Percentiles rank a stretch among this genome's conserved stretches.
Conservation (phyloP, 208 protist species). For the Borovskyia barvae region DNA sequence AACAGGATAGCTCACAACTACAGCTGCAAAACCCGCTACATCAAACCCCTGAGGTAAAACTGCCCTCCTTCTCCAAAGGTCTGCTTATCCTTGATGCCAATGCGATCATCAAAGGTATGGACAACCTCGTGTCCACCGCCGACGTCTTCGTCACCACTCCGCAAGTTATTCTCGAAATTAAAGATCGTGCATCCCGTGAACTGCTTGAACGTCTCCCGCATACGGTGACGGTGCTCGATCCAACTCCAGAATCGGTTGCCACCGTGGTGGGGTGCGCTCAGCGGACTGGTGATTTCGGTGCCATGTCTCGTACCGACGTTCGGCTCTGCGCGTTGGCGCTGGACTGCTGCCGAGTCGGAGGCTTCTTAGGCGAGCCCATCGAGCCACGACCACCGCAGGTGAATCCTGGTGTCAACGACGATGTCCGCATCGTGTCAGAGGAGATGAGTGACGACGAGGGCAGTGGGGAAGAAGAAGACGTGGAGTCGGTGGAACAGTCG, state of each 20-base stretch:
- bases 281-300: constrained; percentile 88
- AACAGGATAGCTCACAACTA: constrained; percentile 18
- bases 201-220: constrained; percentile 72
- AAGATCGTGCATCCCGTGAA: constrained; percentile 63
- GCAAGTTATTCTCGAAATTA: constrained; percentile 84
- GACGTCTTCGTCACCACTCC: constrained; percentile 83
- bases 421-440: constrained; percentile 37
- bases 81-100: constrained; percentile 86
- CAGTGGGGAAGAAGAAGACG: constrained; percentile 15
- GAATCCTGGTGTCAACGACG: constrained; percentile 45
- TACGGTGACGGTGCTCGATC: constrained; percentile 64
- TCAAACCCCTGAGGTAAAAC: constrained; percentile 28
- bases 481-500: constrained; percentile 17
- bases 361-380: constrained; percentile 44
- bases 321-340: constrained; percentile 82
- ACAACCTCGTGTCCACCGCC: constrained; percentile 56
- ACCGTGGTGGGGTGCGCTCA: constrained; percentile 73
- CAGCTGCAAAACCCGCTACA: constrained; percentile 31
- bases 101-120: constrained; percentile 86
- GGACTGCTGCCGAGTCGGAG: constrained; percentile 63
- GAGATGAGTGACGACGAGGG: constrained; percentile 21
- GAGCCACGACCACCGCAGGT: constrained; percentile 53
- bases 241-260: constrained; percentile 50
- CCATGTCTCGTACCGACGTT: constrained; percentile 90
- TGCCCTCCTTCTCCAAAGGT: constrained; percentile 64